A percentile compares a stretch with the other conserved stretches of the same genome.
phyloP scores from a whole-genome alignment of 441 rosid genomes.

The Erodium moschatum region DNA sequence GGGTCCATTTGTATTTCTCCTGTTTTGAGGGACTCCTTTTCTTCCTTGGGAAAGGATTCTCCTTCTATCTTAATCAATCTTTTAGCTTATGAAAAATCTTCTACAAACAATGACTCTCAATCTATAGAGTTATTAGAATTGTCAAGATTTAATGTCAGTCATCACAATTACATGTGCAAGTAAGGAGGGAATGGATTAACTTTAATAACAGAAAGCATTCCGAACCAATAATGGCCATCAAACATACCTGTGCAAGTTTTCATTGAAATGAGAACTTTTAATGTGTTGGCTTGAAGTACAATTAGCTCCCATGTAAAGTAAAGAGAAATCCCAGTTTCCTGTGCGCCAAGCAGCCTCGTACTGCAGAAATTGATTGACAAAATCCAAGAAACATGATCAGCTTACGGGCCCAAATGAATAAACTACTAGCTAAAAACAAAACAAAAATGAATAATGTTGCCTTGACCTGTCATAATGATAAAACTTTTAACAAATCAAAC shows the following conservation, averaged over 20 bases:
- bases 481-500: constrained; percentile 27
- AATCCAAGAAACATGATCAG: constrained; percentile 14
- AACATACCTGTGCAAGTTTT: constrained; percentile 71
- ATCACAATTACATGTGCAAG: no score
- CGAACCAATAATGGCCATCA: constrained; percentile 8
- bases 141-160: no score
- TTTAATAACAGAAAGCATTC: not conserved
- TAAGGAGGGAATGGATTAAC: not conserved
- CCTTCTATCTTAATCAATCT: no score
- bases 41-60: no score
- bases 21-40: no score
- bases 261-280: constrained; percentile 57
- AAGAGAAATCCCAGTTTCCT: constrained; percentile 94
- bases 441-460: not conserved
- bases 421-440: not conserved
- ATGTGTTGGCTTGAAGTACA: constrained; percentile 37
- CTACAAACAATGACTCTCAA: no score
- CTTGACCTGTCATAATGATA: not conserved
- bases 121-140: no score
- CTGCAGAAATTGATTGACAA: constrained; percentile 36
- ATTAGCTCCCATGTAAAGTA: constrained; percentile 41
- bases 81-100: no score
- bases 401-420: not conserved
- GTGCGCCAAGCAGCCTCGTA: constrained; percentile 98
- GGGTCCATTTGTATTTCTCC: no score